A percentile compares a stretch with the other conserved stretches of the same genome.
Conservation (phyloP, 805 yeast genomes). For the Kluyveromyces wickerhamii region DNA sequence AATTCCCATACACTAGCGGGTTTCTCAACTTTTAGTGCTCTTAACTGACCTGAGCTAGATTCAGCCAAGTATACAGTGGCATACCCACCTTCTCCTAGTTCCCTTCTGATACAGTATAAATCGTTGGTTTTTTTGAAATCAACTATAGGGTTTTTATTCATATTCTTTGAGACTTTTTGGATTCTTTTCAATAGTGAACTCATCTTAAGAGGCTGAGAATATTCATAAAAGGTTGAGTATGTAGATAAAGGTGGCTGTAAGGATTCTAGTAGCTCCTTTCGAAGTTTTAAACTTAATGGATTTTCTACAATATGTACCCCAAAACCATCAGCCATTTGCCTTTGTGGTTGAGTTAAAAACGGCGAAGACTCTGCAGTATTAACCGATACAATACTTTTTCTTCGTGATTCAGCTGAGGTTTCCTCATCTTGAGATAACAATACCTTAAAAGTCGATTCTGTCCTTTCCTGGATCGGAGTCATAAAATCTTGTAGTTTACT, state of each 20-base stretch:
- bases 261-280: conserved; percentile 32
- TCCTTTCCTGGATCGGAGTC: conserved; percentile 26
- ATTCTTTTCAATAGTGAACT: conserved; percentile 29
- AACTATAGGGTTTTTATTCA: conserved; percentile 31
- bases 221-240: conserved; percentile 28
- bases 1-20: conserved; percentile 77
- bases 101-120: conserved; percentile 31
- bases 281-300: conserved; percentile 40
- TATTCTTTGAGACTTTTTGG: conserved; percentile 32
- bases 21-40: conserved; percentile 66
- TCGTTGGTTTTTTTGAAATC: conserved; percentile 29
- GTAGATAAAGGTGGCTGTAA: conserved; percentile 32
- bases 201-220: conserved; percentile 30
- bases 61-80: conserved; percentile 72
- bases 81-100: conserved; percentile 75
- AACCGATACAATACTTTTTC: conserved; percentile 3
- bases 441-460: conserved; percentile 12
- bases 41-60: conserved; percentile 41
- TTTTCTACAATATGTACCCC: conserved; percentile 19
- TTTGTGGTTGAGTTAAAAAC: conserved; percentile 25
- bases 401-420: conserved; percentile 8
- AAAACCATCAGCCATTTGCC: neutral
- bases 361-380: conserved; percentile 22
- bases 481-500: conserved; percentile 15
- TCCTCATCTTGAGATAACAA: conserved; percentile 15